Evolutionary conservation across 257 asterid genomes (phyloP).

Genomic region (Sherardia arvensis): DNA sequence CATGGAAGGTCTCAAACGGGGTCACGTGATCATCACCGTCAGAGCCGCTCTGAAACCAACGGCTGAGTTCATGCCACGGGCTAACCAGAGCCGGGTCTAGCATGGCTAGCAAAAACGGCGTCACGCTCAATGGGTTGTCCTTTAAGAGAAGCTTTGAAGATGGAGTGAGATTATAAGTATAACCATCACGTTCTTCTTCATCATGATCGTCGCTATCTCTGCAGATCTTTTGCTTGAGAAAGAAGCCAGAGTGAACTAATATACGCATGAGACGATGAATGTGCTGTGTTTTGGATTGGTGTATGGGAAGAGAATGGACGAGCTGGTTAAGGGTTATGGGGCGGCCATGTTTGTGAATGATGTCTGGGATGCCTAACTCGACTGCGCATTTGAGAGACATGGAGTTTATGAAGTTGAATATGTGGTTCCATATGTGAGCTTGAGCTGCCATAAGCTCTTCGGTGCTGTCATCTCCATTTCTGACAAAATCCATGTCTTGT

Average conservation of each 20-base stretch:
- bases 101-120: constrained; percentile 10
- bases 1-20: constrained; percentile 14
- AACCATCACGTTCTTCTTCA: not conserved
- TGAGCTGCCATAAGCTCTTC: constrained; percentile 22
- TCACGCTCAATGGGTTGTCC: constrained; percentile 11
- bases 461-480: not conserved
- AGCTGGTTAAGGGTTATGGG: constrained; percentile 20
- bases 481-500: not conserved
- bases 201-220: not conserved
- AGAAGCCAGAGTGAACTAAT: constrained; percentile 22
- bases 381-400: constrained; percentile 28
- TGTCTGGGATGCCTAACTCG: constrained; percentile 23
- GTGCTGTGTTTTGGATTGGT: constrained; percentile 6
- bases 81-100: constrained; percentile 12
- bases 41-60: constrained; percentile 9
- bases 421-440: constrained; percentile 27
- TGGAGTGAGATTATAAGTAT: constrained; percentile 10
- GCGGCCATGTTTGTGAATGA: constrained; percentile 19
- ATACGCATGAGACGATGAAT: constrained; percentile 23
- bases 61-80: constrained; percentile 15
- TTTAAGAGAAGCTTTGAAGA: constrained; percentile 16
- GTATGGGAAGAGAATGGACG: constrained; percentile 12
- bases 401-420: constrained; percentile 23
- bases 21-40: not conserved
- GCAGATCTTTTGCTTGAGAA: not conserved